Base-by-base conservation (phyloP, 768 basidiomycete genomes). In the Galerina sulciceps region DNA sequence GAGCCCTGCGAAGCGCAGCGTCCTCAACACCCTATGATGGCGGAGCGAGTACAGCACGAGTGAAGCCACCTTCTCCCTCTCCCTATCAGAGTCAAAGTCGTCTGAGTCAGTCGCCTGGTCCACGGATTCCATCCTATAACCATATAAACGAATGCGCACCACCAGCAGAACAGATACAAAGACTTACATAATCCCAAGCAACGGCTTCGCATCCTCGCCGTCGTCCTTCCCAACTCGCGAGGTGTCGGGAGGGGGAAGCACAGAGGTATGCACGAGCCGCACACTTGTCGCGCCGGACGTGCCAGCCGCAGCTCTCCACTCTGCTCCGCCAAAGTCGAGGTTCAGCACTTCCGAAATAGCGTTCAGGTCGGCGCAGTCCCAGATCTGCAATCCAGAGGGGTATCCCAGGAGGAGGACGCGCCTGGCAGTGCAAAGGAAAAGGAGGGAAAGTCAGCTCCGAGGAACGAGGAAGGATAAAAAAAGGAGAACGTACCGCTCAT, bases 391-490 rank as follows among this genome's bases (percentile, higher is more conserved):
- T 13, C 20, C 26, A 2, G 49, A 22, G 4, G 71, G 34, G 67
- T 88, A 88, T 4, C 79, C 85, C 14, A 88, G 72, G 50, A 88
- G 67, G 10, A 88, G 76, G 6, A 87, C 63, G 22, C 78, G 75
- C 42, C 82, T 81, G 50, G 1, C 5, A 22, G 4, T 11, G 2
- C 5, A 35, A 37, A n/a, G n/a, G n/a, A n/a, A 55, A 45, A 35
- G 17, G 4, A 31, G 26, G 8, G 8, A 55, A 42, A 35, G 15
- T 2, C 15, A 49, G 22, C 10, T 4, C 37, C 10, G 2, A 42
- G 22, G 5, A 40, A 31, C 5, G 18, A 31, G 43, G 17, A 35
- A 26, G 50, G 10, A 43, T 11, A 22, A 11, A 26, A 40, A 49
- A 3, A 44, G 20, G 31, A 20, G 53, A 18, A 46, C 59, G 18